These are phyloP conservation scores for Gigaspora rosea DNA, from an alignment of 192 early-diverging fungal species.

Conservation along the genomic window DNA sequence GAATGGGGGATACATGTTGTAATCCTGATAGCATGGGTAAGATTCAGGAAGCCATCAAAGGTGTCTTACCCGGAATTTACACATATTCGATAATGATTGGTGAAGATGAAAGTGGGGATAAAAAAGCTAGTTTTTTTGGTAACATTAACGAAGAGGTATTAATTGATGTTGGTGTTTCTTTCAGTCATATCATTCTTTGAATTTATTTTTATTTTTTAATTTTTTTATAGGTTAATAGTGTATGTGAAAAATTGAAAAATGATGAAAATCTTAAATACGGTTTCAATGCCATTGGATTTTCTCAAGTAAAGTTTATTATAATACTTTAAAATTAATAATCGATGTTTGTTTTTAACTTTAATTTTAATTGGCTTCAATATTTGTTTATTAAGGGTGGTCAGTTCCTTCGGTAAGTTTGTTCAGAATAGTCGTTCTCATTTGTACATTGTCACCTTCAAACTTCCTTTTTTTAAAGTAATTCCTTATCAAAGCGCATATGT, in stretches of 20 bases:
- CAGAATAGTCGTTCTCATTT: background rate
- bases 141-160: slow-evolving; percentile 73
- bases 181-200: background rate
- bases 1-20: slow-evolving; percentile 86
- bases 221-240: slow-evolving; percentile 62
- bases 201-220: background rate
- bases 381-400: slow-evolving; percentile 38
- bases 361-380: background rate
- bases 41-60: slow-evolving; percentile 43
- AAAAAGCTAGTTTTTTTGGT: slow-evolving; percentile 84
- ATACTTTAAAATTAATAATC: background rate
- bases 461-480: background rate
- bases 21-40: slow-evolving; percentile 68
- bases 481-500: slow-evolving; percentile 65
- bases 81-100: slow-evolving; percentile 80
- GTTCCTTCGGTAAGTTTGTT: slow-evolving; percentile 40
- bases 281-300: slow-evolving; percentile 93
- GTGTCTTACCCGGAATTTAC: slow-evolving; percentile 63
- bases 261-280: slow-evolving; percentile 67
- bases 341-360: background rate
- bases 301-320: slow-evolving; percentile 55
- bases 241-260: slow-evolving; percentile 66
- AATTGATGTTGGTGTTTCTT: background rate
- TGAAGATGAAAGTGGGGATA: slow-evolving; percentile 63
- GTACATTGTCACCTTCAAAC: background rate